A percentile compares a stretch with the other conserved stretches of the same genome.
phyloP scores from a whole-genome alignment of 106 monocot species.

The Acanthochlamys bracteata region DNA sequence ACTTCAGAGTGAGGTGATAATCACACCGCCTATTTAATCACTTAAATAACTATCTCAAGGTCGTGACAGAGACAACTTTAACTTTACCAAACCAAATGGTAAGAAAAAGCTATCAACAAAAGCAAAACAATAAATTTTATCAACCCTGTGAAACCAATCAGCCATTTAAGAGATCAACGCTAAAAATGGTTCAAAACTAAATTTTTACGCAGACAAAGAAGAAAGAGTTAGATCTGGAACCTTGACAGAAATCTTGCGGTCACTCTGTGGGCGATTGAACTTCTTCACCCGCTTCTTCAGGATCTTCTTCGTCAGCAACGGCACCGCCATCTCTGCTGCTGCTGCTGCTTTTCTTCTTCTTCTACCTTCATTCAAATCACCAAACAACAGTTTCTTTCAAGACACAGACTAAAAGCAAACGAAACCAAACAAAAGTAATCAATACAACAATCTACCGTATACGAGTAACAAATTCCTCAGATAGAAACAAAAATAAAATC shows the following conservation, averaged over 20 bases:
- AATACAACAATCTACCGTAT: background rate
- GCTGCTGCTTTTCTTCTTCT: background rate
- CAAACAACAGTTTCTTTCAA: background rate
- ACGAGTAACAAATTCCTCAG: no score
- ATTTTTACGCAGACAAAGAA: background rate
- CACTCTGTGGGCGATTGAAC: constrained; percentile 45
- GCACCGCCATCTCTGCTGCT: constrained; percentile 30
- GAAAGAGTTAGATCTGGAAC: constrained; percentile 5
- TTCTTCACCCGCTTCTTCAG: constrained; percentile 43
- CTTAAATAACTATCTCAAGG: no score
- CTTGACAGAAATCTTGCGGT: constrained; percentile 37
- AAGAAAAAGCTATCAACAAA: no score
- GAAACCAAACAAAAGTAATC: background rate
- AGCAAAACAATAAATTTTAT: no score
- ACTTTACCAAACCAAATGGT: no score
- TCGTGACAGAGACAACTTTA: no score
- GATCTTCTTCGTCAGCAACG: constrained; percentile 42
- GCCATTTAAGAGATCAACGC: no score
- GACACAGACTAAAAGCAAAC: background rate
- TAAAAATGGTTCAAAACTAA: background rate
- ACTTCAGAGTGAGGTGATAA: no score
- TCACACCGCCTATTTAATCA: no score
- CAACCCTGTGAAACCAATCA: no score
- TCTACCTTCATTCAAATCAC: background rate
- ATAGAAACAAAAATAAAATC: no score